Evolutionary conservation across 139 green algal species (phyloP).

Genomic region (Micractinium sp.): DNA sequence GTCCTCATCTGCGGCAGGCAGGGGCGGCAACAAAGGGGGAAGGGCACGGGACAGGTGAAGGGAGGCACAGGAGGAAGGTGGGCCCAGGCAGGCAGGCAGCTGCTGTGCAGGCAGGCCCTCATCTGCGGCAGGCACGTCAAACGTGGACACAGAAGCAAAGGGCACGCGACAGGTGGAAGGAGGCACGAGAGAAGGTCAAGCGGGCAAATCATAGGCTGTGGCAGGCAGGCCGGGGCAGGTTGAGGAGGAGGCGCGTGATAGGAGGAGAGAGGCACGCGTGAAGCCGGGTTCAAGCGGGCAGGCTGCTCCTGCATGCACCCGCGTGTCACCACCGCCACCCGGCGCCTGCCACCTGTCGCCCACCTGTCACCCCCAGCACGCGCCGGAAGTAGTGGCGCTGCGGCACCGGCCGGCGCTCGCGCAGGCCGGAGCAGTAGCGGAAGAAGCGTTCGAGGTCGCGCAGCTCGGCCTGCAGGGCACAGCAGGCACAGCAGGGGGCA

Average conservation of each 20-base stretch:
- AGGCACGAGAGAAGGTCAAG: no score
- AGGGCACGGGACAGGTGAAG: neutral
- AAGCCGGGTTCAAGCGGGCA: neutral
- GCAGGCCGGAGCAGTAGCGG: constrained; percentile 78
- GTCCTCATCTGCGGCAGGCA: constrained; percentile 55
- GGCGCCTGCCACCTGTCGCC: no score
- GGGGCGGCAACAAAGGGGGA: neutral
- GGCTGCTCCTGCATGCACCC: no score
- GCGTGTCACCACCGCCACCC: neutral
- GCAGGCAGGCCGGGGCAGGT: no score
- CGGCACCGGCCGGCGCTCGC: constrained; percentile 52
- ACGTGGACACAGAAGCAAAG: neutral
- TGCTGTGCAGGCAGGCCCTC: no score
- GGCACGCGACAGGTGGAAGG: no score
- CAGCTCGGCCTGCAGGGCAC: constrained; percentile 63
- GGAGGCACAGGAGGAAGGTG: no score
- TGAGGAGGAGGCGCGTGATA: no score
- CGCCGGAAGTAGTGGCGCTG: constrained; percentile 53
- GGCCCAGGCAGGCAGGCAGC: neutral
- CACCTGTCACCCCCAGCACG: constrained; percentile 23
- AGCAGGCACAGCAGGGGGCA: neutral
- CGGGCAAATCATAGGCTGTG: no score
- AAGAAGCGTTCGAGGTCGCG: constrained; percentile 65
- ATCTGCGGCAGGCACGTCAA: no score
- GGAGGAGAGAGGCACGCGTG: no score